Base-by-base conservation (phyloP, 805 yeast species). In the Candida nonsorbophila region DNA sequence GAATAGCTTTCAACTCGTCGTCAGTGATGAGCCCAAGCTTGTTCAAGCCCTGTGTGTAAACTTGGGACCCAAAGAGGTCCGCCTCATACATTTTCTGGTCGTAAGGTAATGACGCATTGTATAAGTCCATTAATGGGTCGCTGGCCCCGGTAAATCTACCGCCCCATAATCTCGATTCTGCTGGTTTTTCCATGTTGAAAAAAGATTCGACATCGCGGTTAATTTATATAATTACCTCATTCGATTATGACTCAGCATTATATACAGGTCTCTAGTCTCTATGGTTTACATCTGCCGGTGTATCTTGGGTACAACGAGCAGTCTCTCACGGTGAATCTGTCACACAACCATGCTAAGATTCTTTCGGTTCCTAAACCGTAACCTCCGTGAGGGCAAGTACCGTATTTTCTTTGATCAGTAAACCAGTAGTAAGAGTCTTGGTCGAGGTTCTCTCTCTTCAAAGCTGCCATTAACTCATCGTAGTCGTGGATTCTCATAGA, bases 301-400 rank as follows among this genome's bases (percentile, higher is more conserved):
- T 85, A 92, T 66, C 99, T 84, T 44, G 99, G 99, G 62, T 90
- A 92, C 62, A 94, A 71, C 17, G 95, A 83, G 62, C 98, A 92
- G 61, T 92, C 98, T 68, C 98, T 84, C 39, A 92, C 99, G 19
- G 99, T 94, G 71, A 77, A 92, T 63, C 98, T 75, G 75, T 88
- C 81, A 69, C 96, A 87, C 55, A 92, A 73, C 98, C 98, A 92
- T 22, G 98, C 98, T 46, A 92, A 72, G 51, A 92, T 85, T 67
- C 99, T 83, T 69, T 92, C 99, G 20, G 96, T 86, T 44, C 99
- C 99, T 43, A 92, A 65, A 51, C 99, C 99, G 67, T 92, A 92
- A 45, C 99, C 99, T 60, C 99, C 99, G 55, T 92, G 98, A 22
- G 97, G 97, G 64, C 85, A 84, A 8, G 97, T 82, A 59, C 99